A percentile compares a stretch with the other conserved stretches of the same genome.
Conservation (phyloP, 768 basidiomycete genomes). For the Tricholoma terreum region DNA sequence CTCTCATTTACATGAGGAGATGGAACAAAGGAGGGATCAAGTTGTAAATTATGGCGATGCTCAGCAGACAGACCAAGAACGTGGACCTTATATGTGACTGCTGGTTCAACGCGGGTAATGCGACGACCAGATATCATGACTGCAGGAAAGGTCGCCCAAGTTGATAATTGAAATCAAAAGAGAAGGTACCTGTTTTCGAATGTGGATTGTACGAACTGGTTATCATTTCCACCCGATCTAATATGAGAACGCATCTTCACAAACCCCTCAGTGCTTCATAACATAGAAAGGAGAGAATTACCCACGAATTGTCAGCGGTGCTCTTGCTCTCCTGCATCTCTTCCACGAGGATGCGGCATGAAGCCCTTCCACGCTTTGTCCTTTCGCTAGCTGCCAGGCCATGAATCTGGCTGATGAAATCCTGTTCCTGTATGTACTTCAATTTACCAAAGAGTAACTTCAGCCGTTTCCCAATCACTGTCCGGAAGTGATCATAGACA, state of each 20-base stretch:
- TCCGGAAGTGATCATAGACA: neutral
- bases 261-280: neutral
- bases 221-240: neutral
- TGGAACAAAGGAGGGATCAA: conserved; percentile 31
- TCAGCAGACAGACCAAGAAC: conserved; percentile 31
- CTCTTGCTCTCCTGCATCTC: neutral
- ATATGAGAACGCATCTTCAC: neutral
- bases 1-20: conserved; percentile 22
- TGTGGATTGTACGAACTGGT: too few species aligned
- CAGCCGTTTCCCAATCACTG: neutral
- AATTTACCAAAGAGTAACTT: neutral
- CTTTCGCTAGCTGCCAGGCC: neutral
- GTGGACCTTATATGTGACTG: conserved; percentile 29
- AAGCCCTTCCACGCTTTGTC: neutral
- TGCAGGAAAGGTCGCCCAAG: neutral
- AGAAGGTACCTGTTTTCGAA: neutral
- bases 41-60: conserved; percentile 33
- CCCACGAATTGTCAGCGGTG: neutral
- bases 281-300: neutral
- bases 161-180: neutral
- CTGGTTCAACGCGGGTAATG: conserved; percentile 15
- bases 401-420: neutral
- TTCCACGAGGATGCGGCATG: neutral
- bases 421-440: neutral
- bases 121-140: conserved; percentile 10